phyloP scores from a whole-genome alignment of 1,284 basidiomycete species.

The Abortiporus biennis region DNA sequence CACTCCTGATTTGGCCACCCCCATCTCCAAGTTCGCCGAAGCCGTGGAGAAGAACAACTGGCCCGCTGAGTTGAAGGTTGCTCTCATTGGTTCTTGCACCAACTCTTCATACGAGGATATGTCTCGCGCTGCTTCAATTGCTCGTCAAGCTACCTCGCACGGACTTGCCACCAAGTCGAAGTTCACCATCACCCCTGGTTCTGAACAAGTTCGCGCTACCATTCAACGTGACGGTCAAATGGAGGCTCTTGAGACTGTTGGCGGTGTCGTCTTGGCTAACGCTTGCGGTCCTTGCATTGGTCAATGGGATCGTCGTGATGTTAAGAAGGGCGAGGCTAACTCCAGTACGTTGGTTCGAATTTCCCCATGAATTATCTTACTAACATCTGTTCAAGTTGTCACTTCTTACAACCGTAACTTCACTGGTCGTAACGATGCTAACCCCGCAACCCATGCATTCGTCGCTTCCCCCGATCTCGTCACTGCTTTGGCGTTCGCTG shows the following conservation, averaged over 20 bases:
- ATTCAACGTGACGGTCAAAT: slow-evolving; percentile 97
- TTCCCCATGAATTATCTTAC: slow-evolving; percentile 7
- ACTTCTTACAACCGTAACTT: slow-evolving; percentile 99
- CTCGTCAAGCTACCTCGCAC: slow-evolving; percentile 81
- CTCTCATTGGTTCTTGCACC: slow-evolving; percentile 98
- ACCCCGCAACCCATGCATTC: slow-evolving; percentile 98
- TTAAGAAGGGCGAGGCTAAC: slow-evolving; percentile 96
- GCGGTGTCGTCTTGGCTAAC: slow-evolving; percentile 95
- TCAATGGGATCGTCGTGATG: slow-evolving; percentile 97
- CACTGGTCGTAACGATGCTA: slow-evolving; percentile 98
- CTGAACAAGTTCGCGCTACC: slow-evolving; percentile 97
- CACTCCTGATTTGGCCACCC: slow-evolving; percentile 93
- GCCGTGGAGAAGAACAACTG: slow-evolving; percentile 95
- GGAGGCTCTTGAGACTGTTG: slow-evolving; percentile 78
- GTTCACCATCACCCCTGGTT: slow-evolving; percentile 98
- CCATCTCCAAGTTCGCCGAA: slow-evolving; percentile 91
- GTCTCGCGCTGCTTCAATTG: slow-evolving; percentile 95
- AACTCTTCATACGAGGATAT: slow-evolving; percentile 99
- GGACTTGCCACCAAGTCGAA: slow-evolving; percentile 88
- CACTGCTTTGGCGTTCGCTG: slow-evolving; percentile 96
- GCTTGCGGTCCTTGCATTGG: slow-evolving; percentile 99
- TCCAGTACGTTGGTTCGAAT: slow-evolving; percentile 51
- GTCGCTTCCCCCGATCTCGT: slow-evolving; percentile 98
- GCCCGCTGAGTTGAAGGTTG: slow-evolving; percentile 96
- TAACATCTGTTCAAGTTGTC: slow-evolving; percentile 55